A percentile compares a stretch with the other conserved stretches of the same genome.
Conservation (phyloP, 495 filamentous ascomycete genomes). For the Tuber microsphaerosporum region DNA sequence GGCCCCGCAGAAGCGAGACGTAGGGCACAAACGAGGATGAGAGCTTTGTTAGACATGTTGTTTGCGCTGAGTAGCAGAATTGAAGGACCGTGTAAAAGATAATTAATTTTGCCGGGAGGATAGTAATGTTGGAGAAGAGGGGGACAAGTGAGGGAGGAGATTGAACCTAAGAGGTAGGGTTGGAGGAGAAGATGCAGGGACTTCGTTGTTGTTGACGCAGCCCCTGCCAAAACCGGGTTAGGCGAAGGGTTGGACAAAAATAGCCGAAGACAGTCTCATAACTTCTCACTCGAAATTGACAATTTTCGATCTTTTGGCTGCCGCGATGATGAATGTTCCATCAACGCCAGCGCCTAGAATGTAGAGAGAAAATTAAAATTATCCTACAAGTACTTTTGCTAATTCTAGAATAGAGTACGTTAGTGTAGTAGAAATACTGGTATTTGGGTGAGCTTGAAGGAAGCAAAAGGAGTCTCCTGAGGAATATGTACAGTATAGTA, state of each 20-base stretch:
- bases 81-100: background rate
- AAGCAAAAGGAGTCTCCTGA: background rate
- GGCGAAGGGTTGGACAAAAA: background rate
- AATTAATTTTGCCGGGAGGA: conserved; percentile 3
- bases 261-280: background rate
- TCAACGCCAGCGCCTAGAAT: background rate
- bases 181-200: background rate
- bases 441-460: background rate
- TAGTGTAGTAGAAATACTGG: background rate
- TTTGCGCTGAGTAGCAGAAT: background rate
- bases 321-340: background rate
- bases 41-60: conserved; percentile 37
- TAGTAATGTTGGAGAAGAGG: conserved; percentile 7
- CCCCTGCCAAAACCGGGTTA: background rate
- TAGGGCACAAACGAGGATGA: conserved; percentile 32
- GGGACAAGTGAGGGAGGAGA: background rate
- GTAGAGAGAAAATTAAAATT: background rate
- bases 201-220: conserved; percentile 1
- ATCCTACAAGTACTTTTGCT: background rate
- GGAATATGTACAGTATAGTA: background rate
- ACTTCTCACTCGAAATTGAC: background rate
- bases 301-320: background rate
- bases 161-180: background rate
- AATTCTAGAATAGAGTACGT: background rate
- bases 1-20: conserved; percentile 13